Evolutionary conservation across 2,329 filamentous ascomycete species (phyloP), one percentile per base, ranked within the genome.

Genomic region (Colletotrichum lentis): DNA sequence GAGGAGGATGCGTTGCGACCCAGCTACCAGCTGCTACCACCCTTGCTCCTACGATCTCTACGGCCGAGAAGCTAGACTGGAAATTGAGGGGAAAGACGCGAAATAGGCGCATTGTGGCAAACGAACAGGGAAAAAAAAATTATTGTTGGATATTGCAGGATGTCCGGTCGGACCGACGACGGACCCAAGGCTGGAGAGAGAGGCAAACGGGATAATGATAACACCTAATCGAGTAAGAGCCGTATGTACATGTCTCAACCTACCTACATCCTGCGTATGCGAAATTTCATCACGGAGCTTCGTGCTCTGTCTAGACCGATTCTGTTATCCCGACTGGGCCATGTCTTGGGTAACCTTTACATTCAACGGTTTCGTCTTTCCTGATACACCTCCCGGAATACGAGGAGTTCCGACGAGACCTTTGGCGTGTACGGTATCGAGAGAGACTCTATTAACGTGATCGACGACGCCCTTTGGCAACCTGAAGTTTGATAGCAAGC

Each of bases 201-300:
- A 35, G 35, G 56, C 56, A 59, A 44, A 54, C 47, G 49, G 22
- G 27, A 53, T 50, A 62, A 56, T 69, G 57, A 49, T 54, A 59
- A 67, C 31, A 67, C 63, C 52, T 62, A 66, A 69, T 67, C 46
- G 52, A 58, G 64, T 22, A 37, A 39, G 27, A n/a, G 7, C 2
- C 31, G 31, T 10, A 35, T 39, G 52, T n/a, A 24, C 50, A 27
- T 67, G 67, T 69, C 67, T 67, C 63, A 67, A 43, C 57, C 46
- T 8, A 49, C 27, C 7, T 31, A 31, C 27, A 31, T 39, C 4
- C 18, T 47, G 56, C 49, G n/a, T 53, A 62, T 57, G 63, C 67
- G 63, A 67, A 63, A 62, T 67, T n/a, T 54, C 44, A 66, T 62
- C 67, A 63, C 57, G 39, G 18, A 35, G 35, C 41, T 57, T 69